phyloP scores from a whole-genome alignment of 1,139 yeast genomes.

The Kluyveromyces sp. region DNA sequence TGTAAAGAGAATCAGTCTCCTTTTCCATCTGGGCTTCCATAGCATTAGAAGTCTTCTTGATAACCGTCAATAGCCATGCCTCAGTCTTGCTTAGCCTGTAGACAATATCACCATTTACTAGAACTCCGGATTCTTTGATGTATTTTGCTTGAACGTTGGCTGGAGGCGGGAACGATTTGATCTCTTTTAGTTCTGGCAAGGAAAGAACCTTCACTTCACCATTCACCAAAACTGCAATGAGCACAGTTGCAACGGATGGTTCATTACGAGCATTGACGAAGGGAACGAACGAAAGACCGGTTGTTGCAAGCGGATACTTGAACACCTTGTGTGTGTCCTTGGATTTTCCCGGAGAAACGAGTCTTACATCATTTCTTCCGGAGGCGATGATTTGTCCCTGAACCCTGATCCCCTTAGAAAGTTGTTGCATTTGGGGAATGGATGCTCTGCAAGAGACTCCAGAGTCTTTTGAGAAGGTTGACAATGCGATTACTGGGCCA shows the following conservation, averaged over 20 bases:
- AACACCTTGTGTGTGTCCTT: slow-evolving; percentile 54
- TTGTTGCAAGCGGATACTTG: slow-evolving; percentile 46
- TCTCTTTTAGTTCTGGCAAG: slow-evolving; percentile 49
- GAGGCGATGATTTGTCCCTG: slow-evolving; percentile 58
- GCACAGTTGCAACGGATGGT: slow-evolving; percentile 36
- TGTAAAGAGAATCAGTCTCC: slow-evolving; percentile 46
- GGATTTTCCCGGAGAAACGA: slow-evolving; percentile 53
- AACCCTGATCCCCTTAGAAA: slow-evolving; percentile 55
- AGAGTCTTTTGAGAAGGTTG: slow-evolving; percentile 49
- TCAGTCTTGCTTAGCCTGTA: slow-evolving; percentile 53
- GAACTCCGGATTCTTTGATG: slow-evolving; percentile 41
- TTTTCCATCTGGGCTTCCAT: slow-evolving; percentile 27
- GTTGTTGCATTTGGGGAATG: slow-evolving; percentile 48
- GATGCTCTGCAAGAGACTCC: slow-evolving; percentile 66
- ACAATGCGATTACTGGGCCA: slow-evolving; percentile 44
- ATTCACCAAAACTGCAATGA: slow-evolving; percentile 37
- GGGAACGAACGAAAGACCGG: slow-evolving; percentile 46
- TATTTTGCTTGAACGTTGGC: slow-evolving; percentile 36
- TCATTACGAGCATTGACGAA: slow-evolving; percentile 20
- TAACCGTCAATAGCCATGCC: slow-evolving; percentile 46
- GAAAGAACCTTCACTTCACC: slow-evolving; percentile 42
- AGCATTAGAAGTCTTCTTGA: slow-evolving; percentile 36
- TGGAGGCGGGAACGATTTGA: slow-evolving; percentile 38
- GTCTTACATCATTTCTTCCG: slow-evolving; percentile 57
- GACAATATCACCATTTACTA: slow-evolving; percentile 69